Evolutionary conservation across 768 basidiomycete species (phyloP), one percentile per base, ranked within the genome.

Genomic region (Calocybe indica): DNA sequence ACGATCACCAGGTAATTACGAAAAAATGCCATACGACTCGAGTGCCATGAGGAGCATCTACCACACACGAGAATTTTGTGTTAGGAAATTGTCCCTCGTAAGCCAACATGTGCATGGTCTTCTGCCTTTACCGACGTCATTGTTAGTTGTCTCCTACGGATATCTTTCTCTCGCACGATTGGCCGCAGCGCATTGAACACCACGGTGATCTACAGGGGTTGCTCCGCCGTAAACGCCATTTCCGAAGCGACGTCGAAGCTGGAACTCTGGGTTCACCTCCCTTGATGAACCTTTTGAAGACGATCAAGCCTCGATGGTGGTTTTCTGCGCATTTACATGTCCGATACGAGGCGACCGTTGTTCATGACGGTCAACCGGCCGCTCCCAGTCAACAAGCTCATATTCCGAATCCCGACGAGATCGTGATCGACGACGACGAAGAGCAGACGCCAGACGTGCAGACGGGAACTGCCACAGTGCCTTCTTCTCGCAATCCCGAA

Each of bases 121-220:
- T 15, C 29, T 15, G 6, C 8, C 9, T 37, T 48, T 32, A 29
- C 48, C 48, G 75, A 46, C 34, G 13, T 33, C 8, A 36, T 8
- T 15, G n/a, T 22, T 43, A 76, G 87, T 71, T 87, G 34, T 73
- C 82, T 4, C 70, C 74, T 7, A 76, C 83, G 5, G 66, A 82
- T 29, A 76, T 98, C 28, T 90, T 97, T 71, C 74, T 98, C 33
- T 97, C 94, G 2, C 95, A 99, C 61, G 96, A 98, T 65, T 99
- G 95, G 96, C 96, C 96, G 0, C 76, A 79, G 37, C 74, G 74
- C 1, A 93, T 99, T 46, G 92, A 88, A 50, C 80, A 82, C 7
- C 74, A 92, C 53, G 93, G 94, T 12, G 76, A 97, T 57, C 63
- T 83, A 6, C 56, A 59, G 5, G 71, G 58, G 7, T 72, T 99